Evolutionary conservation across 176 grass and related monocot species (phyloP).

Genomic region (Coix lacrymajobi): DNA sequence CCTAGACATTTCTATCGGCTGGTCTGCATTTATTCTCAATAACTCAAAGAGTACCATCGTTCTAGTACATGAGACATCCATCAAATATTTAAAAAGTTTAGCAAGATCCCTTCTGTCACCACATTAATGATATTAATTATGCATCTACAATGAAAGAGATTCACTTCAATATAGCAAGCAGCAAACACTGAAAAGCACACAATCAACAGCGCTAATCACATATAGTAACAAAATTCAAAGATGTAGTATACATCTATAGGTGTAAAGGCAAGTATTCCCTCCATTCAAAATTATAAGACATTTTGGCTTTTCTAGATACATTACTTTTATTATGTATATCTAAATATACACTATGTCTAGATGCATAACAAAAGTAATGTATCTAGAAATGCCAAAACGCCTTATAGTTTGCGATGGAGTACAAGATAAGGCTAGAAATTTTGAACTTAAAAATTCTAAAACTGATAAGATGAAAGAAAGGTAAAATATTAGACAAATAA

Average conservation of each 20-base stretch:
- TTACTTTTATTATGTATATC: no score
- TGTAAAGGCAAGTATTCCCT: no score
- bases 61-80: conserved; percentile 1
- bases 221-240: not conserved
- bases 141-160: not conserved
- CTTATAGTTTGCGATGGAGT: no score
- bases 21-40: conserved; percentile 2
- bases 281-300: no score
- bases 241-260: not conserved
- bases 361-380: no score
- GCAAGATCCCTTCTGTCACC: not conserved
- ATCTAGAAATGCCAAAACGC: no score
- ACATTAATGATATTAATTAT: not conserved
- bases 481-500: not conserved
- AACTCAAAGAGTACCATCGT: not conserved
- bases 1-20: not conserved
- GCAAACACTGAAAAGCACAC: not conserved
- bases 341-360: no score
- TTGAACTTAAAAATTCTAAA: not conserved
- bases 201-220: not conserved
- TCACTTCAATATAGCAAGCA: not conserved
- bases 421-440: not conserved
- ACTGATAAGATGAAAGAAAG: not conserved
- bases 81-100: not conserved
- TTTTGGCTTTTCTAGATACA: no score